Evolutionary conservation across 345 rosid genomes (phyloP), one percentile per base, ranked within the genome.

Genomic region (Hypericum perforatum): DNA sequence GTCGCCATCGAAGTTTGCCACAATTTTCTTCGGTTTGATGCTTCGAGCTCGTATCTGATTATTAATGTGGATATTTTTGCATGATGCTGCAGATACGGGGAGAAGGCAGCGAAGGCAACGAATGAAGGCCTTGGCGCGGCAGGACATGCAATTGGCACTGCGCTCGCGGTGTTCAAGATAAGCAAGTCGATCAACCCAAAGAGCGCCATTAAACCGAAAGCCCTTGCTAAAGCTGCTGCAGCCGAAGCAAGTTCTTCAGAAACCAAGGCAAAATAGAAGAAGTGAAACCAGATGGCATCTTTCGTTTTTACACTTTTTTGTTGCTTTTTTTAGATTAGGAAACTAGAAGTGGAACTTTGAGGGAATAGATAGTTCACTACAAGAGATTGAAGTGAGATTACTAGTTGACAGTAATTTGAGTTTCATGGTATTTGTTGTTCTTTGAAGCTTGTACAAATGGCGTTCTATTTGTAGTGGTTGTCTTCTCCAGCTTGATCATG

Each of bases 151-250:
- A 45, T 91, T 16, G 96, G 96, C 58, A 76, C 87, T 16, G 98
- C 96, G n/a, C 87, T 94, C 95, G 85, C 82, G 14, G 95, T 84
- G 58, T 86, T 91, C 64, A 91, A 91, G 84, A 76, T 91, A 59
- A 73, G 95, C 16, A 82, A 82, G 65, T 94, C 95, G 40, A 59
- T 90, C 29, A 86, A 86, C 62, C 97, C 94, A 0, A 84, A 78
- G 65, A 82, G 81, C 56, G 86, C 74, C 36, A 16, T 86, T 49
- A 86, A 80, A 63, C 85, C 97, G 45, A 63, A 94, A 16, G 43
- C 78, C 52, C 69, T 90, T 14, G 94, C 69, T 0, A 86, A 84
- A 56, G 82, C 86, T 16, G 94, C 88, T 41, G 82, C 76, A 41
- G 82, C 76, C 0, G n/a, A 62, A 43, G 74, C 79, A 39, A 70